A percentile compares a stretch with the other conserved stretches of the same genome.
Evolutionary conservation across 805 yeast species (phyloP).

Genomic region (Ogataea pignaliae): DNA sequence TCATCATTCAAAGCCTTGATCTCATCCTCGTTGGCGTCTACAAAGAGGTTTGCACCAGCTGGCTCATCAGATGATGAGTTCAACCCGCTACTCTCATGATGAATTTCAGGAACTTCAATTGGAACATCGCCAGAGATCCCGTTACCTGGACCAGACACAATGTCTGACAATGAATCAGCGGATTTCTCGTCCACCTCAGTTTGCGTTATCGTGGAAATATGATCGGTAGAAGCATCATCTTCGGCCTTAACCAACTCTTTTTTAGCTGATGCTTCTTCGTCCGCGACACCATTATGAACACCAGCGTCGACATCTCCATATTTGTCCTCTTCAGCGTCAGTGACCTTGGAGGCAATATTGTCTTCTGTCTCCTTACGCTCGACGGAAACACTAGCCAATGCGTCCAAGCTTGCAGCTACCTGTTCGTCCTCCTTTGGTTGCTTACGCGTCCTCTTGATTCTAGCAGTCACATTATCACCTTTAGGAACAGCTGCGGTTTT

Average conservation of each 20-base stretch:
- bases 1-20: constrained; percentile 25
- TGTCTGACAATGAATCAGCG: not conserved
- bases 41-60: constrained; percentile 27
- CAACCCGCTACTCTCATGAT: not conserved
- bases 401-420: constrained; percentile 16
- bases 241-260: too few relatives aligned
- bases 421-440: too few relatives aligned
- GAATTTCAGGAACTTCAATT: constrained; percentile 1
- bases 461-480: not conserved
- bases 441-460: too few relatives aligned
- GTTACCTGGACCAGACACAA: too few relatives aligned
- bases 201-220: too few relatives aligned
- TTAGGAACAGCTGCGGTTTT: constrained; percentile 6
- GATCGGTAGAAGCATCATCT: too few relatives aligned
- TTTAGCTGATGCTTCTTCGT: not conserved
- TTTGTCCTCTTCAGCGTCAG: not conserved
- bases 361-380: constrained; percentile 20
- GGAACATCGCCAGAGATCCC: not conserved
- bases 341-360: constrained; percentile 12
- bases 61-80: constrained; percentile 1
- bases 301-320: not conserved
- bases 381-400: constrained; percentile 26
- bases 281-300: constrained; percentile 5
- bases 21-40: constrained; percentile 29
- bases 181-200: not conserved